Base-by-base conservation (phyloP, 306 rosid genomes). In the Glycine soja region DNA sequence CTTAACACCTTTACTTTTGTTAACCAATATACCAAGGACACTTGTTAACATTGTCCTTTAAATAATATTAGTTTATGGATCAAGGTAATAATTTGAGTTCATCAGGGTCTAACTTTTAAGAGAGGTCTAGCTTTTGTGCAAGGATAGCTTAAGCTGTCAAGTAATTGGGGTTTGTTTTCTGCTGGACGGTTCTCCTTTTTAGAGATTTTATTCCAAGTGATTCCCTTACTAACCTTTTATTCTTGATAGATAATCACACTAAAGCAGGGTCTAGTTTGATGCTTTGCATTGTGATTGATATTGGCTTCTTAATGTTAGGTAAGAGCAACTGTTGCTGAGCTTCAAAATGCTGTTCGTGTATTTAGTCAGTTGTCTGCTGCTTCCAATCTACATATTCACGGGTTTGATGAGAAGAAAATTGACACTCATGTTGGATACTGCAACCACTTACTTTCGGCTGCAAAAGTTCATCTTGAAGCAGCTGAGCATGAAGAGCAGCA, bases 301-400 rank as follows among this genome's bases (percentile, higher is more conserved):
- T 80, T 58, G 48, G 14, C 75, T 83, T 77, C 80, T 75, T 74
- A 67, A 46, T 78, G 51, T 64, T 83, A 95, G 99, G 99, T 96
- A 81, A 91, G 99, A 47, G 85, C 90, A 86, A 96, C 98, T 43
- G 98, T 93, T 66, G 87, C 92, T 14, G 97, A 89, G 85, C 90
- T 96, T 13, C 98, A 94, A 87, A 96, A 96, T 92, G 99, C 99
- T 58, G 97, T 93, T 84, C 97, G 99, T 47, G 82, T 96, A 80
- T 96, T 96, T 90, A 96, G 93, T 83, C 97, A 96, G 82, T 83
- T 96, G 88, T 96, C 99, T 85, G 98, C 99, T 72, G 98, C 98
- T 86, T 96, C 99, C 86, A 90, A 92, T 91, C 97, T 92, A 75
- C 98, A 96, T 81, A 84, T 96, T 83, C 97, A 96, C 83, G 99